A percentile compares a stretch with the other conserved stretches of the same genome.
phyloP scores from a whole-genome alignment of 2,329 filamentous ascomycete genomes.

The Aspergillus chevalieri region DNA sequence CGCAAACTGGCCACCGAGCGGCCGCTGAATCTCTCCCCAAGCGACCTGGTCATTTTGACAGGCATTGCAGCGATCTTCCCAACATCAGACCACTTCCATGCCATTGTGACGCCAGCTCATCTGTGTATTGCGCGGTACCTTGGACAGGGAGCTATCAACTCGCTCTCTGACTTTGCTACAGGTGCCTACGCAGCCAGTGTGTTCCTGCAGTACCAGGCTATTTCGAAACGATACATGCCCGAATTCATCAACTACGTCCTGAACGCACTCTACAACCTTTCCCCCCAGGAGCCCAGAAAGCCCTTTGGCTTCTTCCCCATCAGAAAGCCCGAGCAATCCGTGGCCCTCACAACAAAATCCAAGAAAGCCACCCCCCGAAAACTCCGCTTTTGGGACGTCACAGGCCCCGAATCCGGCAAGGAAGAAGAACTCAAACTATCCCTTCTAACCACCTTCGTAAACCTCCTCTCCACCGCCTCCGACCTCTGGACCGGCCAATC shows the following conservation, averaged over 20 bases:
- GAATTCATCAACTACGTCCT: constrained; percentile 77
- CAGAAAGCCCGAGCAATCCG: constrained; percentile 49
- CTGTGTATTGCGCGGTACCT: constrained; percentile 79
- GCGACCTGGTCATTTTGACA: constrained; percentile 77
- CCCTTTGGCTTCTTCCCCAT: constrained; percentile 55
- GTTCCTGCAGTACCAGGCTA: constrained; percentile 71
- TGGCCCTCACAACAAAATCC: constrained; percentile 41
- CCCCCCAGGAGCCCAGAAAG: constrained; percentile 48
- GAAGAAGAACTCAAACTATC: constrained; percentile 50
- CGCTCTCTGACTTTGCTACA: constrained; percentile 60
- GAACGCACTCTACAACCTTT: constrained; percentile 64
- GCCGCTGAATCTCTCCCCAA: constrained; percentile 49
- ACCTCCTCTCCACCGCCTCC: constrained; percentile 61
- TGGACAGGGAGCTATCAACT: constrained; percentile 65
- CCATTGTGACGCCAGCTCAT: constrained; percentile 84
- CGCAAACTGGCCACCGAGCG: constrained; percentile 48
- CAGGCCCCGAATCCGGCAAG: constrained; percentile 10
- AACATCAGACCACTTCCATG: constrained; percentile 95
- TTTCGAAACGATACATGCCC: constrained; percentile 82
- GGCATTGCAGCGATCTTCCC: constrained; percentile 81
- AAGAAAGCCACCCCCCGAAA: constrained; percentile 40
- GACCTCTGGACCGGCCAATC: constrained; percentile 68
- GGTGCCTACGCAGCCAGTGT: constrained; percentile 77
- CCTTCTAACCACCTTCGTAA: constrained; percentile 57
- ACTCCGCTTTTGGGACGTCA: constrained; percentile 56